Percentiles rank a stretch among this genome's conserved stretches.
Conservation (phyloP, 768 basidiomycete genomes). For the Tricholoma saponaceum region DNA sequence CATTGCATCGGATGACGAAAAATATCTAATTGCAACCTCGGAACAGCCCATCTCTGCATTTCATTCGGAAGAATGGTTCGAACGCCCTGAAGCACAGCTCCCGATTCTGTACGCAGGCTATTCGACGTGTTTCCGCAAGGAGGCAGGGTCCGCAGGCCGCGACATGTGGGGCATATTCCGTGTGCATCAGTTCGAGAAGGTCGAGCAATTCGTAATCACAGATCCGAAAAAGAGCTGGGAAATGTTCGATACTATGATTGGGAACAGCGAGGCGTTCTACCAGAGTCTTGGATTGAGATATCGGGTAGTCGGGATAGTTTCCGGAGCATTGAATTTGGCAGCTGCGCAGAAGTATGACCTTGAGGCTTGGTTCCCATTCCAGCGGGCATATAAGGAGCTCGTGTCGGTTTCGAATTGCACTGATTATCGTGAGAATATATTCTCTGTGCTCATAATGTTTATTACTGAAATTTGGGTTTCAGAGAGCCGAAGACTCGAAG, state of each 20-base stretch:
- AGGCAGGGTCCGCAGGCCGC: conserved; percentile 94
- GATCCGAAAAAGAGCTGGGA: conserved; percentile 93
- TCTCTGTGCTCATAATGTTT: not conserved
- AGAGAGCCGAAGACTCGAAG: conserved; percentile 93
- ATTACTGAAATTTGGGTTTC: conserved; percentile 7
- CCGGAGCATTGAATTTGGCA: conserved; percentile 94
- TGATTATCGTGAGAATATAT: conserved; percentile 82
- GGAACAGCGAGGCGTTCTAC: conserved; percentile 90
- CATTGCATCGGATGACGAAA: conserved; percentile 89
- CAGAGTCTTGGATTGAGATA: conserved; percentile 92
- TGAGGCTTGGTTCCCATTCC: conserved; percentile 99
- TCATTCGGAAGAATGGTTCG: conserved; percentile 98
- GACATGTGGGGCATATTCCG: conserved; percentile 99
- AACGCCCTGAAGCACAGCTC: conserved; percentile 86
- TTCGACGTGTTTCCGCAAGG: conserved; percentile 98
- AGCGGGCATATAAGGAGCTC: conserved; percentile 92
- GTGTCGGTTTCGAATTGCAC: conserved; percentile 99
- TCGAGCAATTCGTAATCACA: conserved; percentile 96
- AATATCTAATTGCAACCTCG: conserved; percentile 98
- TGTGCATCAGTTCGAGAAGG: conserved; percentile 99
- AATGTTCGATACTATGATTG: conserved; percentile 90
- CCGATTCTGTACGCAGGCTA: conserved; percentile 87
- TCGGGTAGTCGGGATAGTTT: conserved; percentile 91
- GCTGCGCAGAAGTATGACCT: conserved; percentile 97
- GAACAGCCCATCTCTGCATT: conserved; percentile 98